A percentile compares a stretch with the other conserved stretches of the same genome.
phyloP scores from a whole-genome alignment of 371 early-diverging fungal genomes.

The Apophysomyces elegans region DNA sequence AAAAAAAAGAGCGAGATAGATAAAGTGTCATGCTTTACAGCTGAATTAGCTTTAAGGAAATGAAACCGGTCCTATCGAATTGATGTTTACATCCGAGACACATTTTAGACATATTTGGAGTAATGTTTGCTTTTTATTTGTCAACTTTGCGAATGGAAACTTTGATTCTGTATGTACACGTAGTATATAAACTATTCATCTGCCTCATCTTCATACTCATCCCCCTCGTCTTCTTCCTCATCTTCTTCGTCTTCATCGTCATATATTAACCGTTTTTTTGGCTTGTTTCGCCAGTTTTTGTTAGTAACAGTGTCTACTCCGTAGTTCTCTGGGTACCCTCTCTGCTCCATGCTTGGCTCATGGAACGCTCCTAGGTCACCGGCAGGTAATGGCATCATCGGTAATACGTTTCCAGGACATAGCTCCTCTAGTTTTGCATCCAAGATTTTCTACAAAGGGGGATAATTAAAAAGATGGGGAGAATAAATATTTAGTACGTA shows the following conservation, averaged over 20 bases:
- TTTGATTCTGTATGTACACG: not conserved
- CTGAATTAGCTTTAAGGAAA: not conserved
- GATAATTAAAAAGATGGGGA: not conserved
- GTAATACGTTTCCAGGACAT: slow-evolving; percentile 50
- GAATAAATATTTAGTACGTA: slow-evolving; percentile 16
- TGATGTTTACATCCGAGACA: not conserved
- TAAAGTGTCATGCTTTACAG: not conserved
- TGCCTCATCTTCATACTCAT: slow-evolving; percentile 6
- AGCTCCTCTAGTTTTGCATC: slow-evolving; percentile 42
- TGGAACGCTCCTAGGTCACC: slow-evolving; percentile 1
- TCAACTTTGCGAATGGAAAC: not conserved
- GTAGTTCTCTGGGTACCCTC: slow-evolving; percentile 4
- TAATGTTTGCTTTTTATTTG: not conserved
- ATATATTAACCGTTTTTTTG: slow-evolving; percentile 25
- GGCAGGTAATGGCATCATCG: slow-evolving; percentile 16
- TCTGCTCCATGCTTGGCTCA: not conserved
- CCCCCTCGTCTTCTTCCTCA: slow-evolving; percentile 31
- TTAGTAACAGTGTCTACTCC: not conserved
- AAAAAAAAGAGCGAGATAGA: slow-evolving; percentile 5
- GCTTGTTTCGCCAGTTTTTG: slow-evolving; percentile 22
- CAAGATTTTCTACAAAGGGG: slow-evolving; percentile 39
- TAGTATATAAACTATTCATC: slow-evolving; percentile 7
- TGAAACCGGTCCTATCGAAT: slow-evolving; percentile 16
- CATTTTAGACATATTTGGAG: not conserved
- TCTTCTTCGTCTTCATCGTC: slow-evolving; percentile 44